Conservation (phyloP, 768 basidiomycete genomes). For the Tylopilus sp. region DNA sequence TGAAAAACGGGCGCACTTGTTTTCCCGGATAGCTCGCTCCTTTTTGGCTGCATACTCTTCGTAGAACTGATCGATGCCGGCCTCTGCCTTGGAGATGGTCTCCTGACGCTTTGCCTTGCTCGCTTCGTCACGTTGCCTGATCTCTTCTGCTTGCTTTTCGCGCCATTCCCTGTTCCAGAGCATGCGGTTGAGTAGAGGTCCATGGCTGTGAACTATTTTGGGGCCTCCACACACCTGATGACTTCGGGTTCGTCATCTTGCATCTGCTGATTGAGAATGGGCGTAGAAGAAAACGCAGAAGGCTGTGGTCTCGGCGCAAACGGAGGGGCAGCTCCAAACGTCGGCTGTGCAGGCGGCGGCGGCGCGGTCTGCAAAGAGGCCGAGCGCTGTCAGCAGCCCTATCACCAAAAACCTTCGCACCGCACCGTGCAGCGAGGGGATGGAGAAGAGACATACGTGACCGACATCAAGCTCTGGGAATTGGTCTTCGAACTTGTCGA, state of each 20-base stretch:
- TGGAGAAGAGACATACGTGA: too few species aligned
- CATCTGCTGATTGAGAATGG: too few species aligned
- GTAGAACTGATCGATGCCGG: conserved; percentile 87
- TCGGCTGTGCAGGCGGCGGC: conserved; percentile 1
- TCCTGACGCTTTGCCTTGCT: conserved; percentile 77
- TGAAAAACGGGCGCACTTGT: neutral
- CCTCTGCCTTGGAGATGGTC: conserved; percentile 79
- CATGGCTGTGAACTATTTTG: too few species aligned
- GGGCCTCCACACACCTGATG: too few species aligned
- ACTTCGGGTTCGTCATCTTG: conserved; percentile 71
- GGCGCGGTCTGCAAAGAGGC: neutral
- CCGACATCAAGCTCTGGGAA: too few species aligned
- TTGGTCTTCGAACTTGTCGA: too few species aligned
- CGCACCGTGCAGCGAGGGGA: too few species aligned
- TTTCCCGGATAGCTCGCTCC: too few species aligned
- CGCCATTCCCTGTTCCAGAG: conserved; percentile 71
- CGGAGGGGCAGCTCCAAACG: too few species aligned
- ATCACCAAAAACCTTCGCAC: neutral
- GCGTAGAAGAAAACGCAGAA: conserved; percentile 62
- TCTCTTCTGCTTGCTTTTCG: too few species aligned
- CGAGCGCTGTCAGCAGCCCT: neutral
- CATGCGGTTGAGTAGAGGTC: too few species aligned
- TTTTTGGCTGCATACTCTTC: conserved; percentile 65
- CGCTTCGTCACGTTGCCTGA: conserved; percentile 32
- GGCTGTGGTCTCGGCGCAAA: conserved; percentile 47